Evolutionary conservation across 1,284 basidiomycete genomes (phyloP), one percentile per base, ranked within the genome.

Genomic region (Bondarzewia mesenterica): DNA sequence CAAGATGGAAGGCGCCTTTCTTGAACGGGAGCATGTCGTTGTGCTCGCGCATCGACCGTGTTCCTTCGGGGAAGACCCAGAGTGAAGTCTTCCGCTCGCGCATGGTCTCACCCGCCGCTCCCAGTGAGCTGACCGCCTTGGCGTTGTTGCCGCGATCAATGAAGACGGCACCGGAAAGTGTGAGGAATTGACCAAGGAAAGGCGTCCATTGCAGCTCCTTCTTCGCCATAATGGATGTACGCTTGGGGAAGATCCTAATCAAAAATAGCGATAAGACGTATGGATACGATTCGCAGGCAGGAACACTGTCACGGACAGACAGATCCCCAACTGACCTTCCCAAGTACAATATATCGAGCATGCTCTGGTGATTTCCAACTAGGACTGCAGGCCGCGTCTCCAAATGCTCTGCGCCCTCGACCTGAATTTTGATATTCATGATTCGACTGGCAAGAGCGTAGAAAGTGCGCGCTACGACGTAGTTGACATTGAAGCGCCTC

Each of bases 1-100:
- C 95, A 32, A 98, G 77, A 62, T 99, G 93, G 76, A 99, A 99
- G 1, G 93, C 94, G 36, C 96, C 96, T 69, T 97, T 99, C 73
- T 99, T 99, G 72, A 99, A 89, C 0, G 92, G 87, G 2, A 93
- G 74, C 60, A 97, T 67, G 27, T 77, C 74, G 7, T 84, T 76
- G 40, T 75, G 70, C 54, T 82, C 71, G n/a, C 75, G 74, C 49
- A 77, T 76, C 21, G 88, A 82, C 21, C 96, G 80, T 2, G 93
- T 97, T 29, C 93, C 93, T 67, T 96, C 93, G 1, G 93, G 90
- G 68, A 91, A 96, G 61, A 96, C 81, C 85, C 89, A 93, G 44
- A 96, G 69, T 6, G 89, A 92, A 25, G 89, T 75, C 60, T 80
- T 66, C 27, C 79, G 73, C 37, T 66, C 60, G 69, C 89, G 93